Percentiles rank a stretch among this genome's conserved stretches.
Conservation (phyloP, 1,139 yeast genomes). For the Scheffersomyces illinoinensis region DNA sequence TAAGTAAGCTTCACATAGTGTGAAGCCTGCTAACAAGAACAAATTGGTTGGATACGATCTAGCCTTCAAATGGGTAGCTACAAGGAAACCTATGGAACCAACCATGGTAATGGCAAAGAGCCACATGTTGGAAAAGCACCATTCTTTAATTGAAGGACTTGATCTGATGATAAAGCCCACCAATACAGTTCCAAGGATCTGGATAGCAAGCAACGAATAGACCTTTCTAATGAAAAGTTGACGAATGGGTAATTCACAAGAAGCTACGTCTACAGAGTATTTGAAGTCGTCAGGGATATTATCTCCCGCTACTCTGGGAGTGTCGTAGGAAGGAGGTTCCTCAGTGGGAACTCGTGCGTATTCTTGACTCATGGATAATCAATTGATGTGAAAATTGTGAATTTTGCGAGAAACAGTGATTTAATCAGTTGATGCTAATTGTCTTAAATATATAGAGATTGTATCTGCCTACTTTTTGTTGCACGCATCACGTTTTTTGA, state of each 20-base stretch:
- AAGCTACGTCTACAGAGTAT: slow-evolving; percentile 74
- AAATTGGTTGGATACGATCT: slow-evolving; percentile 65
- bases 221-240: slow-evolving; percentile 79
- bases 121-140: slow-evolving; percentile 67
- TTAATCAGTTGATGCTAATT: background rate
- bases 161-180: slow-evolving; percentile 58
- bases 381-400: background rate
- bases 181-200: slow-evolving; percentile 60
- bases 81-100: slow-evolving; percentile 63
- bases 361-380: slow-evolving; percentile 3
- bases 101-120: slow-evolving; percentile 55
- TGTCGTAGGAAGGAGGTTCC: slow-evolving; percentile 14
- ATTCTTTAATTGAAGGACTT: slow-evolving; percentile 48
- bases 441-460: slow-evolving; percentile 3
- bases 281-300: slow-evolving; percentile 79
- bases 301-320: slow-evolving; percentile 37
- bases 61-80: slow-evolving; percentile 60
- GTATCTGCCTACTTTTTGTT: slow-evolving; percentile 4
- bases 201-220: slow-evolving; percentile 67
- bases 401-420: background rate
- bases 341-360: slow-evolving; percentile 5
- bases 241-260: slow-evolving; percentile 74
- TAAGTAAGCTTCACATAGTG: slow-evolving; percentile 72
- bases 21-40: slow-evolving; percentile 61
- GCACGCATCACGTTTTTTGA: background rate